These are phyloP conservation scores for Thuidium tamariscinum DNA, from an alignment of 225 moss, liverwort and hornwort species.

Conservation along the genomic window DNA sequence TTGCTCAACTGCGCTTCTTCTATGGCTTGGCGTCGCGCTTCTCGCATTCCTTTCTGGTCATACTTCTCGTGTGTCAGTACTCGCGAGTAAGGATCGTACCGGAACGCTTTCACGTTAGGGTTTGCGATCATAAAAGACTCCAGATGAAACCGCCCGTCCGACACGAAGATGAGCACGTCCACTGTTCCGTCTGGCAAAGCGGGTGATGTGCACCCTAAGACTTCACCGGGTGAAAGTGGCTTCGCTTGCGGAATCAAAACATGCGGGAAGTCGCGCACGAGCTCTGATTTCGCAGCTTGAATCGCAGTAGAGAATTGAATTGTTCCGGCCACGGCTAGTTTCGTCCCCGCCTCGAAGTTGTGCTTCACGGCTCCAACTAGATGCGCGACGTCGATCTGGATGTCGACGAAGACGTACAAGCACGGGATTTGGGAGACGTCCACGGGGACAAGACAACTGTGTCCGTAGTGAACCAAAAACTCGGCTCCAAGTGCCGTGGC, in stretches of 20 bases:
- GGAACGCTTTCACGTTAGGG: constrained; percentile 69
- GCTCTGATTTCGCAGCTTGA: constrained; percentile 54
- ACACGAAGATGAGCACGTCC: constrained; percentile 72
- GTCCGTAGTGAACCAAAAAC: constrained; percentile 89
- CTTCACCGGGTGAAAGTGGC: constrained; percentile 90
- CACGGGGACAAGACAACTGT: constrained; percentile 87
- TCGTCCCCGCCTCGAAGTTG: constrained; percentile 46
- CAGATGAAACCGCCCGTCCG: constrained; percentile 90
- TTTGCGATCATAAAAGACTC: constrained; percentile 99
- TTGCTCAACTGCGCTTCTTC: constrained; percentile 54
- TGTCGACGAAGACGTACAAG: constrained; percentile 95
- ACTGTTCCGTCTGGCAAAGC: constrained; percentile 44
- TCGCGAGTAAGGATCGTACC: constrained; percentile 87
- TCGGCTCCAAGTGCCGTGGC: constrained; percentile 76
- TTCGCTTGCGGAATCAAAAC: constrained; percentile 70
- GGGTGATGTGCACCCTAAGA: constrained; percentile 92
- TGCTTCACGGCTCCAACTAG: constrained; percentile 58
- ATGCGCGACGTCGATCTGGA: constrained; percentile 76
- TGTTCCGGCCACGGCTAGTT: constrained; percentile 79
- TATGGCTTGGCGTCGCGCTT: constrained; percentile 62
- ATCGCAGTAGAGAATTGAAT: constrained; percentile 89
- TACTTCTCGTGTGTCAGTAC: constrained; percentile 75
- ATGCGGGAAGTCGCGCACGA: constrained; percentile 43
- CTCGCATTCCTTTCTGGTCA: constrained; percentile 86
- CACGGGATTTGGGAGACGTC: constrained; percentile 83